phyloP scores from a whole-genome alignment of 2,329 filamentous ascomycete species.

The Pseudogymnoascus destructans region DNA sequence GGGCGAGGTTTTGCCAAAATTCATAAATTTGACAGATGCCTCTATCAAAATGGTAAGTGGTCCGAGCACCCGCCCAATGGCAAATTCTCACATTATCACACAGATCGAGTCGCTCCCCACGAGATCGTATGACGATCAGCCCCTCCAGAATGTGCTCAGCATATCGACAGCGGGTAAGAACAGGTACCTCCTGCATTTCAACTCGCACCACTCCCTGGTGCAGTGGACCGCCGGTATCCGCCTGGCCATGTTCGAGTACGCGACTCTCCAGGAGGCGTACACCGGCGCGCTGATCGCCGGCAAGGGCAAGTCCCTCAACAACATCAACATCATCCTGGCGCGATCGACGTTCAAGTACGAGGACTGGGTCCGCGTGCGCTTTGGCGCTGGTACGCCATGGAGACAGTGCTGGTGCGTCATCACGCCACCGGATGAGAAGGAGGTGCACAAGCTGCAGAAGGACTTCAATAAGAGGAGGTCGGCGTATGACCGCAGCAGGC shows the following conservation, averaged over 20 bases:
- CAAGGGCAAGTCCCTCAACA: slow-evolving; percentile 80
- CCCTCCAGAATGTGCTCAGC: slow-evolving; percentile 86
- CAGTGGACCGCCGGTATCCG: slow-evolving; percentile 96
- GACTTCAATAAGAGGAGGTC: slow-evolving; percentile 68
- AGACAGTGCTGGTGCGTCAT: slow-evolving; percentile 95
- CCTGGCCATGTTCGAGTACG: slow-evolving; percentile 86
- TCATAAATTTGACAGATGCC: slow-evolving; percentile 93
- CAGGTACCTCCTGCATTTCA: slow-evolving; percentile 90
- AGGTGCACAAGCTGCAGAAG: slow-evolving; percentile 72
- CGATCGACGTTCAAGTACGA: slow-evolving; percentile 63
- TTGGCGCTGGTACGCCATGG: slow-evolving; percentile 93
- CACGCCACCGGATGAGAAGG: slow-evolving; percentile 84
- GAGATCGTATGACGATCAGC: slow-evolving; percentile 60
- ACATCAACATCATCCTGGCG: slow-evolving; percentile 81
- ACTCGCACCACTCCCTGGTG: slow-evolving; percentile 79
- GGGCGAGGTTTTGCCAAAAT: slow-evolving; percentile 75
- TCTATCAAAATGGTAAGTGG: slow-evolving; percentile 88
- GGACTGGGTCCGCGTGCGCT: slow-evolving; percentile 90
- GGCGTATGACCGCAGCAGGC: slow-evolving; percentile 61
- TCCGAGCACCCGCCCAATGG: not conserved
- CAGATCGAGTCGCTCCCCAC: slow-evolving; percentile 85
- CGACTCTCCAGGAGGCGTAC: slow-evolving; percentile 88
- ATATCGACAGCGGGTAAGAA: slow-evolving; percentile 93
- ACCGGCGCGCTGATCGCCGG: slow-evolving; percentile 91
- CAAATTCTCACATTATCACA: slow-evolving; percentile 18